A percentile compares a stretch with the other conserved stretches of the same genome.
Conservation (phyloP, 2,329 filamentous ascomycete species). For the Camillea tinctor region DNA sequence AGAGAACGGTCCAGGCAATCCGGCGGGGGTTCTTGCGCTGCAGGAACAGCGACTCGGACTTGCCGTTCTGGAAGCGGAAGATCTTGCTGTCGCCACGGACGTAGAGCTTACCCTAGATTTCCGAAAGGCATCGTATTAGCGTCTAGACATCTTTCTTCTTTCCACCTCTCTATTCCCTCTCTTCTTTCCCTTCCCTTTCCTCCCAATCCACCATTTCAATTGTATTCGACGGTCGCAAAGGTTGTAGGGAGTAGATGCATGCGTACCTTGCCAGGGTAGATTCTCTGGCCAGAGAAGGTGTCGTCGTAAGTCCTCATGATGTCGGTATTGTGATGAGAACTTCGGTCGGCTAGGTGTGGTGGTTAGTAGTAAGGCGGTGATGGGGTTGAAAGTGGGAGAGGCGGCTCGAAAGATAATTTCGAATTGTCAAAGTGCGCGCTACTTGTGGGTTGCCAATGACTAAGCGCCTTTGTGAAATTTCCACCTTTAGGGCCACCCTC, state of each 20-base stretch:
- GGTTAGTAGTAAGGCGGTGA: slow-evolving; percentile 32
- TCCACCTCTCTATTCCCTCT: too few species aligned
- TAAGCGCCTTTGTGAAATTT: slow-evolving; percentile 20
- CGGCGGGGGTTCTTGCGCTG: slow-evolving; percentile 99
- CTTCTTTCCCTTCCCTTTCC: slow-evolving; percentile 7
- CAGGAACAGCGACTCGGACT: slow-evolving; percentile 99
- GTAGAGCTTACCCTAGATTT: slow-evolving; percentile 90
- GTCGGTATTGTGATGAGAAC: slow-evolving; percentile 39
- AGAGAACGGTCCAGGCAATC: slow-evolving; percentile 98
- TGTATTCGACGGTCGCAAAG: slow-evolving; percentile 19
- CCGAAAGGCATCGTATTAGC: neutral
- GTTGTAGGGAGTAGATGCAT: slow-evolving; percentile 21
- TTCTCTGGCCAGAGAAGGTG: slow-evolving; percentile 64
- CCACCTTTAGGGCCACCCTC: slow-evolving; percentile 29
- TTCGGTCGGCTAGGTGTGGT: slow-evolving; percentile 37
- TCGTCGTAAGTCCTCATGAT: slow-evolving; percentile 69
- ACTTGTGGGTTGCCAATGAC: slow-evolving; percentile 32
- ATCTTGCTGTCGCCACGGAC: slow-evolving; percentile 99
- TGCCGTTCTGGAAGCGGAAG: slow-evolving; percentile 99
- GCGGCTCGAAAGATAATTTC: slow-evolving; percentile 28
- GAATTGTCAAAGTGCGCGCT: slow-evolving; percentile 31
- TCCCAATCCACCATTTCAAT: slow-evolving; percentile 1
- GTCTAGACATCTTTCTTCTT: too few species aligned
- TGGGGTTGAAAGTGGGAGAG: slow-evolving; percentile 18
- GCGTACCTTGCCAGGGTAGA: slow-evolving; percentile 67